A percentile compares a stretch with the other conserved stretches of the same genome.
These are phyloP conservation scores for Polygonum aviculare DNA, from an alignment of 148 eudicot genomes.

Conservation along the genomic window DNA sequence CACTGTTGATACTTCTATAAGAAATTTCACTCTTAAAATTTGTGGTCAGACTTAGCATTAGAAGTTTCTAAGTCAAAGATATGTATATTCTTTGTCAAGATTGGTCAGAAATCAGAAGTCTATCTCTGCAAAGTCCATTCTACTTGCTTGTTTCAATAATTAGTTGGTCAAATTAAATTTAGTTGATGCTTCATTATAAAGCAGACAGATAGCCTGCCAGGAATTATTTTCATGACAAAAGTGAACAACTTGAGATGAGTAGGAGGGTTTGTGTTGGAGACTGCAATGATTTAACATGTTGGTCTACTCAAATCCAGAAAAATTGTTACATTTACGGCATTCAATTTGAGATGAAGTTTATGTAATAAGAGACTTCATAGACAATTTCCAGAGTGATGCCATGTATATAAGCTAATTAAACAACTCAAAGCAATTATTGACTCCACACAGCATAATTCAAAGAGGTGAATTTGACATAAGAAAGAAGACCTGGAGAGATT, in stretches of 20 bases:
- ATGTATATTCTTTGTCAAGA: neutral
- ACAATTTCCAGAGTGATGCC: neutral
- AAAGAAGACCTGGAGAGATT: slow-evolving; percentile 19
- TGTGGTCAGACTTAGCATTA: neutral
- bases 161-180: neutral
- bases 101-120: neutral
- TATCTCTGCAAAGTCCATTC: neutral
- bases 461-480: neutral
- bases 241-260: neutral
- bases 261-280: neutral
- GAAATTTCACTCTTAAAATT: neutral
- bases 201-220: neutral
- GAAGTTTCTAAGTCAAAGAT: neutral
- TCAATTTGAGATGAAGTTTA: neutral
- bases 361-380: neutral
- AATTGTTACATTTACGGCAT: neutral
- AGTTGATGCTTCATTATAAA: neutral
- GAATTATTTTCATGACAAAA: neutral
- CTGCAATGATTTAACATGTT: neutral
- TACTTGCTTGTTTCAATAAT: neutral
- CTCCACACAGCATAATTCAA: neutral
- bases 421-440: neutral
- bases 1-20: neutral
- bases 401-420: neutral
- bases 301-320: neutral